These are phyloP conservation scores for Jasminum sambac DNA, from an alignment of 257 asterid species.

Conservation along the genomic window DNA sequence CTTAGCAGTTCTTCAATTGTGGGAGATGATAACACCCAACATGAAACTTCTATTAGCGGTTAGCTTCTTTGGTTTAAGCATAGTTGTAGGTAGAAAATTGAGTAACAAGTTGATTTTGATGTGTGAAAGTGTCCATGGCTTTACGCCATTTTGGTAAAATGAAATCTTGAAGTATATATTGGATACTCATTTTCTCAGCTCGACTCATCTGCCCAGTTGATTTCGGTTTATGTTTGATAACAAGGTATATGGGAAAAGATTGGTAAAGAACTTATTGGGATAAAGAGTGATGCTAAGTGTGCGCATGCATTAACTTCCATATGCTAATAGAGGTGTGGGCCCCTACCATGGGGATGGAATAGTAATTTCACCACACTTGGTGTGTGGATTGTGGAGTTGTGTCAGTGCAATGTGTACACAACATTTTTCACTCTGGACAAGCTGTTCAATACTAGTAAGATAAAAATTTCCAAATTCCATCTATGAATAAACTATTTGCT, in stretches of 20 bases:
- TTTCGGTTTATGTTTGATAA: too few species aligned
- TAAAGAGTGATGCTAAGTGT: too few species aligned
- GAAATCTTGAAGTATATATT: not conserved
- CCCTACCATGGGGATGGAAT: too few species aligned
- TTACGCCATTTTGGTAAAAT: not conserved
- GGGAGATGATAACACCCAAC: constrained; percentile 34
- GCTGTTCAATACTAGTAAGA: too few species aligned
- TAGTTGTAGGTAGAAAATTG: not conserved
- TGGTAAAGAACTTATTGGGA: too few species aligned
- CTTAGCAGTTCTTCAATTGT: constrained; percentile 28
- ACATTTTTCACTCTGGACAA: too few species aligned
- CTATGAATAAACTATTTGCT: not conserved
- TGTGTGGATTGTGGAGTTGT: too few species aligned
- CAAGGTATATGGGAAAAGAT: too few species aligned
- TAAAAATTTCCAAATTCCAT: not conserved
- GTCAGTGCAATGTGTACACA: too few species aligned
- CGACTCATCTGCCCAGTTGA: not conserved
- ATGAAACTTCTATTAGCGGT: constrained; percentile 19
- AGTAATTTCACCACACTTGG: too few species aligned
- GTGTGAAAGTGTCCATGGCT: not conserved
- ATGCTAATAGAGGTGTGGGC: too few species aligned
- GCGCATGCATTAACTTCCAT: too few species aligned
- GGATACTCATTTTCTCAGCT: not conserved
- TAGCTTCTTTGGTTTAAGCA: not conserved
- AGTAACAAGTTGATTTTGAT: not conserved